A percentile compares a stretch with the other conserved stretches of the same genome.
These are phyloP conservation scores for Scheffersomyces parashehatae DNA, from an alignment of 1,139 yeast genomes.

Conservation along the genomic window DNA sequence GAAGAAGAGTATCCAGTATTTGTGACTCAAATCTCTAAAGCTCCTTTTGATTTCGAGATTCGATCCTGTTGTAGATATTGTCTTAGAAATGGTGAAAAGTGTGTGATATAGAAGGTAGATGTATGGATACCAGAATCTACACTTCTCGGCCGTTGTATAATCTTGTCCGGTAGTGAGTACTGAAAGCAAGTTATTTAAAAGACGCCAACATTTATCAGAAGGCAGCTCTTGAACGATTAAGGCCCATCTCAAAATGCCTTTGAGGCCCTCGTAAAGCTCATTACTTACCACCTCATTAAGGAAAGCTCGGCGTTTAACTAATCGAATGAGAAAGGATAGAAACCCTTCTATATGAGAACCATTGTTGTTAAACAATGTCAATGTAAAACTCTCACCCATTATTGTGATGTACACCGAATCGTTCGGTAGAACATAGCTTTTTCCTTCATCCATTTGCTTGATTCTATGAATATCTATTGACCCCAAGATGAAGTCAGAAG, in stretches of 20 bases:
- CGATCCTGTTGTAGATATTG: background rate
- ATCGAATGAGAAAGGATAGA: background rate
- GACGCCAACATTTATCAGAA: conserved; percentile 10
- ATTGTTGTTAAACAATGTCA: conserved; percentile 27
- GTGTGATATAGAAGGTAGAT: conserved; percentile 23
- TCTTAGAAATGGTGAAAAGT: conserved; percentile 6
- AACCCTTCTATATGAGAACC: background rate
- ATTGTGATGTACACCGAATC: conserved; percentile 21
- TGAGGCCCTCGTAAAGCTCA: conserved; percentile 21
- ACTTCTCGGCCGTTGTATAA: conserved; percentile 1
- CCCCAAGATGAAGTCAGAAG: conserved; percentile 15
- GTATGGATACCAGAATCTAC: conserved; percentile 20
- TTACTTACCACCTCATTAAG: conserved; percentile 3
- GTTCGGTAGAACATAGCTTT: conserved; percentile 15
- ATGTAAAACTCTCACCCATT: conserved; percentile 21
- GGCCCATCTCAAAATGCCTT: conserved; percentile 32
- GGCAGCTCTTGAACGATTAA: conserved; percentile 33
- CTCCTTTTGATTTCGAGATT: too few relatives aligned
- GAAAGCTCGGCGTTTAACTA: background rate
- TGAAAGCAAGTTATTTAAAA: conserved; percentile 14
- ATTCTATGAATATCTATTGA: conserved; percentile 22
- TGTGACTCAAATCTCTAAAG: background rate
- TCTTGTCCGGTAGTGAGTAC: conserved; percentile 5
- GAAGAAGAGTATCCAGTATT: background rate
- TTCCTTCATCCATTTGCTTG: conserved; percentile 24